These are phyloP conservation scores for Neobulgaria alba DNA, from an alignment of 2,329 filamentous ascomycete genomes.

Conservation along the genomic window DNA sequence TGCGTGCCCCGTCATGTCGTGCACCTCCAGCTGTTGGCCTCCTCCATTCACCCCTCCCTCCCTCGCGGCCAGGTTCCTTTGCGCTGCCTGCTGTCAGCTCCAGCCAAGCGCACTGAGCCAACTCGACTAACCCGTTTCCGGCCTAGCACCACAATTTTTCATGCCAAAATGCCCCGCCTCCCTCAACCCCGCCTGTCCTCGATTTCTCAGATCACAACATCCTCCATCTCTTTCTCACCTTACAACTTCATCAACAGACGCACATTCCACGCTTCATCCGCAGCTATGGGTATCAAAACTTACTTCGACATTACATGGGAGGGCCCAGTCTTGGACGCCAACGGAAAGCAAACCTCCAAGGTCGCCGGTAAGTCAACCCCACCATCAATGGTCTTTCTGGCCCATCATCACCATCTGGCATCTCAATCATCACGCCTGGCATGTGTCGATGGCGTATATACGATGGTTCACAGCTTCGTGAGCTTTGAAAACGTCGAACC, in stretches of 20 bases:
- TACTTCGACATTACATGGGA: constrained; percentile 70
- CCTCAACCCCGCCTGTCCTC: constrained; percentile 35
- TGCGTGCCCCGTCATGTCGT: no score
- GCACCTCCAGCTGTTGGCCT: not conserved
- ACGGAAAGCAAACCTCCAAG: constrained; percentile 43
- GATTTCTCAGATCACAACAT: no score
- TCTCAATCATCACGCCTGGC: no score
- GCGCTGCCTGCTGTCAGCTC: not conserved
- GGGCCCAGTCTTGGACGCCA: constrained; percentile 60
- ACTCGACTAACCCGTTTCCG: constrained; percentile 5
- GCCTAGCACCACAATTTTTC: no score
- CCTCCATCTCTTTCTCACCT: constrained; percentile 28
- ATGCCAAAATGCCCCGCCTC: constrained; percentile 11
- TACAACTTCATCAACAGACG: constrained; percentile 34
- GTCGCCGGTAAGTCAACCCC: constrained; percentile 47
- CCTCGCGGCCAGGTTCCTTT: not conserved
- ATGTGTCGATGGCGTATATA: no score
- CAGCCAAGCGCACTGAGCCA: not conserved
- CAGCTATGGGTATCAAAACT: constrained; percentile 68
- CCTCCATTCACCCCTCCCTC: not conserved
- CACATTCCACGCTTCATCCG: constrained; percentile 54
- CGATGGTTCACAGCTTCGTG: no score
- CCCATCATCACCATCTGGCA: no score
- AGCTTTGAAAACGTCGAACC: no score
- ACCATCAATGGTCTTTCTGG: not conserved